Evolutionary conservation across 2,329 filamentous ascomycete species (phyloP), one percentile per base, ranked within the genome.

Genomic region (Penicillium palitans): DNA sequence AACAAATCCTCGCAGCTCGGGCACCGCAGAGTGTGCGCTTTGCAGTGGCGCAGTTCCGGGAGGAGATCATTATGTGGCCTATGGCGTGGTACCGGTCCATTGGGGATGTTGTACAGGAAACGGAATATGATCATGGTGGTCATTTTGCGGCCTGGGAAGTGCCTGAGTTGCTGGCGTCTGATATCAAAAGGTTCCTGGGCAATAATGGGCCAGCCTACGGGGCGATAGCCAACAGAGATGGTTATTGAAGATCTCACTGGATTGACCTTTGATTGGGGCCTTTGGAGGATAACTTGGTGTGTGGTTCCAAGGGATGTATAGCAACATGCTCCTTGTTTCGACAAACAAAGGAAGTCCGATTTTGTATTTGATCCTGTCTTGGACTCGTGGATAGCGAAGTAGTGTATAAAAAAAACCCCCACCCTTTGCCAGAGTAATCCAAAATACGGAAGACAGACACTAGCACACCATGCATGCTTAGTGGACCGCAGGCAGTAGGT

Each of bases 61-160:
- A 72, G 45, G 84, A 86, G 64, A 53, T 86, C 27, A 69, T 71
- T 3, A 74, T 80, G 42, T 71, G 81, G 61, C 84, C 83, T 3
- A 74, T 72, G 55, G 72, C 74, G 3, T 86, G 83, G 82, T 79
- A 72, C 6, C 70, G 73, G 21, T 80, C 79, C 6, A 70, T 85
- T 46, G 83, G 80, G 49, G 72, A 78, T 21, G 78, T 86, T 2
- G 82, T 83, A 2, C 78, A 78, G 48, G 75, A 81, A 62, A 78
- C 72, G 10, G 70, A 76, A 24, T 76, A 78, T 66, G 73, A 78
- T 13, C 69, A 68, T 10, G 81, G 81, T 5, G 81, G 82, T 0
- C 81, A 84, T 70, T 84, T 84, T 69, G 81, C 80, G 6, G 80
- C 81, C 15, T 81, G 77, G 74, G 81, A 84, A 66, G 68, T 71